phyloP scores from a whole-genome alignment of 2,329 filamentous ascomycete species.

The Calycina herbarum region DNA sequence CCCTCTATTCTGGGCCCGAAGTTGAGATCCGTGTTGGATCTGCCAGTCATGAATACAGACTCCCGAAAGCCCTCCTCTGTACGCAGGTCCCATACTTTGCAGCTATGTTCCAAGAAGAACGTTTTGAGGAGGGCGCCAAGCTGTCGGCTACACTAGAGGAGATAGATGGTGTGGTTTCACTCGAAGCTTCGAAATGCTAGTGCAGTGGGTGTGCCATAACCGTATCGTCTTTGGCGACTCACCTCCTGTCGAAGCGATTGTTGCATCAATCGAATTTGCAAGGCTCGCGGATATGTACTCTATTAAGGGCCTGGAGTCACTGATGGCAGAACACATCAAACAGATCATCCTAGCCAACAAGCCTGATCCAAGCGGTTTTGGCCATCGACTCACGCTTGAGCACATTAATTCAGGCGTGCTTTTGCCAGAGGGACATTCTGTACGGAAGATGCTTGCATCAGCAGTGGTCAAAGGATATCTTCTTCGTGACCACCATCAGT shows the following conservation, averaged over 20 bases:
- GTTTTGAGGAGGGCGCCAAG: conserved; percentile 16
- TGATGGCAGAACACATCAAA: conserved; percentile 19
- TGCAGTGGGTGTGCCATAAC: conserved; percentile 19
- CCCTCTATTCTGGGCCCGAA: conserved; percentile 19
- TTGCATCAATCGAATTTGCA: conserved; percentile 22
- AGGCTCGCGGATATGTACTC: conserved; percentile 24
- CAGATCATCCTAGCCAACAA: conserved; percentile 14
- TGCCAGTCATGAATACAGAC: conserved; percentile 14
- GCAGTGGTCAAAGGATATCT: conserved; percentile 17
- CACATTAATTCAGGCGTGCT: not conserved
- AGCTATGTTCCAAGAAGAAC: conserved; percentile 14
- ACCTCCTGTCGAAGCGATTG: conserved; percentile 18
- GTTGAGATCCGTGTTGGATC: conserved; percentile 16
- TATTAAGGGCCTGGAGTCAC: conserved; percentile 16
- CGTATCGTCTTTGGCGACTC: conserved; percentile 18
- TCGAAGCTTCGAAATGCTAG: conserved; percentile 18
- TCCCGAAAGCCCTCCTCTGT: conserved; percentile 16
- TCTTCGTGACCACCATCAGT: conserved; percentile 5
- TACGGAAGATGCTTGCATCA: conserved; percentile 17
- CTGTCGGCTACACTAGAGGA: conserved; percentile 14
- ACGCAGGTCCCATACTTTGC: conserved; percentile 15
- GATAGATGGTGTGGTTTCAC: conserved; percentile 20
- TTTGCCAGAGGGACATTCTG: conserved; percentile 16
- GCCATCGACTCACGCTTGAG: conserved; percentile 3
- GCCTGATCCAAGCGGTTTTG: not conserved